Percentiles rank a stretch among this genome's conserved stretches.
phyloP scores from a whole-genome alignment of 345 rosid genomes.

The Carallia pectinifolia region DNA sequence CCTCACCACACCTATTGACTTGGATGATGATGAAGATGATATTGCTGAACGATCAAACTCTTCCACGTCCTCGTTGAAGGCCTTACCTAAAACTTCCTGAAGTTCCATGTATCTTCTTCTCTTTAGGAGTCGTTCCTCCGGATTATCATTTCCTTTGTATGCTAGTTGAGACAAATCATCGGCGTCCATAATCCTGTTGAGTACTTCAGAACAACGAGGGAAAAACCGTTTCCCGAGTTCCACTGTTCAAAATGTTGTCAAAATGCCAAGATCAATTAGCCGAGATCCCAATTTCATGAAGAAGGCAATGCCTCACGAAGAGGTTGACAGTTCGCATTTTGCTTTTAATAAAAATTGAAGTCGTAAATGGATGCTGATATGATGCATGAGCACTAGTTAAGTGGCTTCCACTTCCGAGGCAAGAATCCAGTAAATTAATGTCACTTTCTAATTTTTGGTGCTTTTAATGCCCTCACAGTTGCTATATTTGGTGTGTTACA shows the following conservation, averaged over 20 bases:
- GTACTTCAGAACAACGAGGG: slow-evolving; percentile 68
- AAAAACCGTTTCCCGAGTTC: slow-evolving; percentile 73
- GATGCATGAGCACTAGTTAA: too few species aligned
- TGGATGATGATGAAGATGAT: slow-evolving; percentile 49
- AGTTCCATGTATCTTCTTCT: slow-evolving; percentile 50
- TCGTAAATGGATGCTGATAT: too few species aligned
- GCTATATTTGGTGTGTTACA: too few species aligned
- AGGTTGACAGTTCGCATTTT: not conserved
- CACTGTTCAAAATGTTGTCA: slow-evolving; percentile 35
- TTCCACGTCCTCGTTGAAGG: slow-evolving; percentile 29
- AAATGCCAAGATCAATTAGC: not conserved
- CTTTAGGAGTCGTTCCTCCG: slow-evolving; percentile 48
- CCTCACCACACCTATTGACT: slow-evolving; percentile 20
- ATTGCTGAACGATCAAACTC: not conserved
- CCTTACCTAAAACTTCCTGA: slow-evolving; percentile 49
- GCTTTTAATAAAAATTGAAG: too few species aligned
- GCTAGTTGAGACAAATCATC: slow-evolving; percentile 61
- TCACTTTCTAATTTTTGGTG: too few species aligned
- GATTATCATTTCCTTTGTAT: slow-evolving; percentile 44
- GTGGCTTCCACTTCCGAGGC: too few species aligned
- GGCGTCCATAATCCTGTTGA: slow-evolving; percentile 69
- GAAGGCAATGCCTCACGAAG: not conserved
- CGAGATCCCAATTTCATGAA: not conserved
- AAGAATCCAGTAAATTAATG: too few species aligned
- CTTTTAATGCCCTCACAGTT: too few species aligned